Evolutionary conservation across 2,329 filamentous ascomycete species (phyloP).

Genomic region (Bipolaris sorokiniana): DNA sequence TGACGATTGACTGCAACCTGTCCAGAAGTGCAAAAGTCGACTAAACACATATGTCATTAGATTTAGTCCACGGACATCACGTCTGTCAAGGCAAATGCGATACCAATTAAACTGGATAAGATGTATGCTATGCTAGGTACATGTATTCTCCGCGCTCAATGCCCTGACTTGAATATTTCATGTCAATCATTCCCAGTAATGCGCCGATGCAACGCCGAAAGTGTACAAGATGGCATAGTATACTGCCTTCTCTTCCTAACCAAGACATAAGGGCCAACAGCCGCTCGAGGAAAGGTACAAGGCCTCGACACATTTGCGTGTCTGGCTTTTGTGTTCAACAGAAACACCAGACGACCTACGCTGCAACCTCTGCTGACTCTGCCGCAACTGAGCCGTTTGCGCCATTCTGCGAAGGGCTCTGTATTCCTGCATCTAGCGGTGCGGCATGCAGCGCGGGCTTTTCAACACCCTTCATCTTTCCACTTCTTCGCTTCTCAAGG

Average conservation of each 20-base stretch:
- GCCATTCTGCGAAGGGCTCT: conserved; percentile 42
- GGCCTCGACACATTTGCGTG: neutral
- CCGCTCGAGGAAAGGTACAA: neutral
- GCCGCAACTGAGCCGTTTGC: conserved; percentile 32
- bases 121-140: conserved; percentile 28
- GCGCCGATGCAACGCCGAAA: conserved; percentile 21
- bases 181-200: conserved; percentile 22
- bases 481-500: conserved; percentile 69
- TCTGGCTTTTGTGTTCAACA: conserved; percentile 1
- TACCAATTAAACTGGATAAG: conserved; percentile 11
- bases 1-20: neutral
- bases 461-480: conserved; percentile 55
- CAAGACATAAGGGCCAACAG: neutral
- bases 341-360: conserved; percentile 8
- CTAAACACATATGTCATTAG: neutral
- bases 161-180: conserved; percentile 22
- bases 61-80: neutral
- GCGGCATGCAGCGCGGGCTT: conserved; percentile 89
- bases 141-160: conserved; percentile 26
- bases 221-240: conserved; percentile 1
- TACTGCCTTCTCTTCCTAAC: neutral
- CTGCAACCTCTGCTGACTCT: conserved; percentile 24
- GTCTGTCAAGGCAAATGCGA: neutral
- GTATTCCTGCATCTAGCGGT: conserved; percentile 72
- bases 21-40: neutral